Evolutionary conservation across 2,329 filamentous ascomycete species (phyloP).

Genomic region (Orbilia javanica): DNA sequence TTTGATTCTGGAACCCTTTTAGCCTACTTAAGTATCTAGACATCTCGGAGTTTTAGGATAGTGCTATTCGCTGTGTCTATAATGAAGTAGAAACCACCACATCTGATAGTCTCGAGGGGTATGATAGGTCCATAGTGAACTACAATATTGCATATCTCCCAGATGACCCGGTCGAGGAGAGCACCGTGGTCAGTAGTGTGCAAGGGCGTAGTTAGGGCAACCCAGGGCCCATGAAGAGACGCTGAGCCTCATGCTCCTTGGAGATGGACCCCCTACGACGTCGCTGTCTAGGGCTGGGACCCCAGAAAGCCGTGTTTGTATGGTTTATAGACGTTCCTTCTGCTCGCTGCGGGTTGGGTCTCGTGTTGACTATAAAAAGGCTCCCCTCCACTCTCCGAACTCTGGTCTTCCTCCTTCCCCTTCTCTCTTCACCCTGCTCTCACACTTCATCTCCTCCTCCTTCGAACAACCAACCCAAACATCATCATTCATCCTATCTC

Average conservation of each 20-base stretch:
- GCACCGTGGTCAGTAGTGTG: too few species aligned
- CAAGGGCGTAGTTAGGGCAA: neutral
- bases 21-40: too few species aligned
- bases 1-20: too few species aligned
- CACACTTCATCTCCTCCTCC: constrained; percentile 16
- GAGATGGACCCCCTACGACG: neutral
- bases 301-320: neutral
- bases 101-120: too few species aligned
- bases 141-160: too few species aligned
- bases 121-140: too few species aligned
- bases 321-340: neutral
- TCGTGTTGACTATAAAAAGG: neutral
- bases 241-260: neutral
- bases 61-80: too few species aligned
- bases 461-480: constrained; percentile 6
- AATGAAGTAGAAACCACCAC: too few species aligned
- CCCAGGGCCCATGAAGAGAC: neutral
- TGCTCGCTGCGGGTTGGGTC: neutral
- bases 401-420: neutral
- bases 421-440: constrained; percentile 27
- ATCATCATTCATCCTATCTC: constrained; percentile 7
- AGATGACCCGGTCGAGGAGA: too few species aligned
- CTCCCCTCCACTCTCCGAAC: neutral
- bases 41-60: too few species aligned
- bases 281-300: neutral